Percentiles rank a stretch among this genome's conserved stretches.
These are phyloP conservation scores for Phycomyces blakesleeanus DNA, from an alignment of 192 early-diverging fungal species.

Conservation along the genomic window DNA sequence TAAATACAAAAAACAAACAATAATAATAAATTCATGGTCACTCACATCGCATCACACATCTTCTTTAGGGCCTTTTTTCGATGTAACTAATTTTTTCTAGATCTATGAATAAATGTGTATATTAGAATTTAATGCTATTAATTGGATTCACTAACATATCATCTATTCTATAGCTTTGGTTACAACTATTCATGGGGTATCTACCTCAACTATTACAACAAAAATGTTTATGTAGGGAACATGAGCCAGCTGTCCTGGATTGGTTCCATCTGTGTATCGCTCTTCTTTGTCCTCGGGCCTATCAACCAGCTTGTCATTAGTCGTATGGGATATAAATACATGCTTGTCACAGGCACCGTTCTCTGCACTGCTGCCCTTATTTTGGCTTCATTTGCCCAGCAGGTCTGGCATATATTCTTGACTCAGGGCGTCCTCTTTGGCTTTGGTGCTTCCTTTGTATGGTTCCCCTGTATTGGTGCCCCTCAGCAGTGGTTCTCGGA, in stretches of 20 bases:
- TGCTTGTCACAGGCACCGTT: slow-evolving; percentile 44
- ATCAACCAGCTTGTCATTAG: slow-evolving; percentile 31
- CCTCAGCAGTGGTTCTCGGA: slow-evolving; percentile 70
- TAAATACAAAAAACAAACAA: not conserved
- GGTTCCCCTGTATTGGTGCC: slow-evolving; percentile 61
- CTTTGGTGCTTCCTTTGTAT: slow-evolving; percentile 59
- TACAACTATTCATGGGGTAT: slow-evolving; percentile 48
- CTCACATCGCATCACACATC: too few relatives aligned
- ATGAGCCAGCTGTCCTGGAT: slow-evolving; percentile 42
- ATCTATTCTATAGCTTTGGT: slow-evolving; percentile 37
- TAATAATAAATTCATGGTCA: not conserved
- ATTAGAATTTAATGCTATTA: too few relatives aligned
- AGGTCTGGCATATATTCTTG: slow-evolving; percentile 70
- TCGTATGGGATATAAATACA: slow-evolving; percentile 46
- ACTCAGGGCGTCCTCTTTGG: slow-evolving; percentile 77
- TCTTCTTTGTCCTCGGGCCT: slow-evolving; percentile 43
- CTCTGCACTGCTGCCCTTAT: slow-evolving; percentile 40
- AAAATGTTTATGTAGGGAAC: slow-evolving; percentile 36
- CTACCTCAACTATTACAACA: slow-evolving; percentile 43
- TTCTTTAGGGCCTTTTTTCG: slow-evolving; percentile 21
- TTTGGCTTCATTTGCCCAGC: slow-evolving; percentile 42
- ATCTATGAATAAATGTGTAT: too few relatives aligned
- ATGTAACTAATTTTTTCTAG: too few relatives aligned
- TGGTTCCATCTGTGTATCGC: slow-evolving; percentile 43
- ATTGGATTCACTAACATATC: not conserved